Evolutionary conservation across 2,329 filamentous ascomycete species (phyloP).

Genomic region (Berkeleyomyces basicola): DNA sequence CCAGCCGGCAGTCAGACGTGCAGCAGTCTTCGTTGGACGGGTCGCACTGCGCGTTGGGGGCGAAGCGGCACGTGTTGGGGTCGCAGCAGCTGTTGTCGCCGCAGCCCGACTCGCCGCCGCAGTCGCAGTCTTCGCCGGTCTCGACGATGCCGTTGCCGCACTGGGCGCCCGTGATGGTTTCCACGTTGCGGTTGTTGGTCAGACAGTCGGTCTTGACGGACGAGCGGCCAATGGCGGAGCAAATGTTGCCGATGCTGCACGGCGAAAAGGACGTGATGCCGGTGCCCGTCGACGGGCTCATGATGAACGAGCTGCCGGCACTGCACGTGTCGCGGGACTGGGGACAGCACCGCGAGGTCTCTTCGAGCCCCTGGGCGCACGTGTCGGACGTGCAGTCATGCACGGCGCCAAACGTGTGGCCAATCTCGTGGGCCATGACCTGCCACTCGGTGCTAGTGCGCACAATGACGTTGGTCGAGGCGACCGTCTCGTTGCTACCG

Average conservation of each 20-base stretch:
- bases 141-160: conserved; percentile 98
- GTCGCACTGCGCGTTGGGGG: conserved; percentile 58
- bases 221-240: conserved; percentile 62
- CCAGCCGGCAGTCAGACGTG: conserved; percentile 47
- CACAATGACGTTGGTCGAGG: conserved; percentile 78
- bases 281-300: conserved; percentile 76
- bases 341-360: conserved; percentile 57
- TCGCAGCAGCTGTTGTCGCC: conserved; percentile 69
- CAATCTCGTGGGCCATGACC: conserved; percentile 84
- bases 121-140: conserved; percentile 86
- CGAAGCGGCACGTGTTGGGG: conserved; percentile 73
- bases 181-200: conserved; percentile 68
- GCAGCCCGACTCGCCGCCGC: conserved; percentile 61
- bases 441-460: conserved; percentile 79
- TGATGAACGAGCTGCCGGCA: conserved; percentile 68
- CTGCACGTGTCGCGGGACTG: conserved; percentile 51
- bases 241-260: conserved; percentile 87
- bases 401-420: conserved; percentile 88
- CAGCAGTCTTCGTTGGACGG: conserved; percentile 72
- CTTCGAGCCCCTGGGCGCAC: conserved; percentile 43
- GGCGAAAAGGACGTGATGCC: conserved; percentile 68
- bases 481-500: conserved; percentile 50
- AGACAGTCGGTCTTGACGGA: conserved; percentile 64
- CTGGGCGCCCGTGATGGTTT: conserved; percentile 64
- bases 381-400: conserved; percentile 68